These are phyloP conservation scores for Arbutus unedo DNA, from an alignment of 148 eudicot species.

Conservation along the genomic window DNA sequence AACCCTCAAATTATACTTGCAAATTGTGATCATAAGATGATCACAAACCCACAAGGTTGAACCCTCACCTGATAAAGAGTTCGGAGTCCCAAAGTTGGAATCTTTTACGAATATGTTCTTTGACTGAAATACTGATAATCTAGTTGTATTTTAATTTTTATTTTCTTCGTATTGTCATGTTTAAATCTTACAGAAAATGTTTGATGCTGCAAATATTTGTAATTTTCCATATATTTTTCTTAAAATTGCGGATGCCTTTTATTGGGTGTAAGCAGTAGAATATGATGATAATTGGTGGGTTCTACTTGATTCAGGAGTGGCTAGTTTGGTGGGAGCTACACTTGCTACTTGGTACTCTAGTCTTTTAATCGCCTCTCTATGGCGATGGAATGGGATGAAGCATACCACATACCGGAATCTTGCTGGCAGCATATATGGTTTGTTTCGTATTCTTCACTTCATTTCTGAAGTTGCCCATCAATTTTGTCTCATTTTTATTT, in stretches of 20 bases:
- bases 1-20: too few species aligned
- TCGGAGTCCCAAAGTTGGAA: too few species aligned
- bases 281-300: not conserved
- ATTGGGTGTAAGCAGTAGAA: not conserved
- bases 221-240: not conserved
- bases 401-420: conserved; percentile 43
- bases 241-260: not conserved
- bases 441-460: not conserved
- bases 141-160: too few species aligned
- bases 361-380: conserved; percentile 36
- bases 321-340: conserved; percentile 40
- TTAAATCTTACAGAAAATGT: not conserved
- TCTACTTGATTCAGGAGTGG: conserved; percentile 24
- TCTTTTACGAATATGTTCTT: too few species aligned
- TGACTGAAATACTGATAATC: too few species aligned
- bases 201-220: not conserved
- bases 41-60: too few species aligned
- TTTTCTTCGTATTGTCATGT: too few species aligned
- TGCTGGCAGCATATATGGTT: conserved; percentile 40
- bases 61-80: too few species aligned
- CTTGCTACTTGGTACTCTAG: conserved; percentile 48
- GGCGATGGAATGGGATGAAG: conserved; percentile 47
- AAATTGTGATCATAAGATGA: too few species aligned
- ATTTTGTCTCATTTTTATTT: not conserved
- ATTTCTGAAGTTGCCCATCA: not conserved